Conservation (phyloP, 2,329 filamentous ascomycete genomes). For the Pochonia chlamydosporia region DNA sequence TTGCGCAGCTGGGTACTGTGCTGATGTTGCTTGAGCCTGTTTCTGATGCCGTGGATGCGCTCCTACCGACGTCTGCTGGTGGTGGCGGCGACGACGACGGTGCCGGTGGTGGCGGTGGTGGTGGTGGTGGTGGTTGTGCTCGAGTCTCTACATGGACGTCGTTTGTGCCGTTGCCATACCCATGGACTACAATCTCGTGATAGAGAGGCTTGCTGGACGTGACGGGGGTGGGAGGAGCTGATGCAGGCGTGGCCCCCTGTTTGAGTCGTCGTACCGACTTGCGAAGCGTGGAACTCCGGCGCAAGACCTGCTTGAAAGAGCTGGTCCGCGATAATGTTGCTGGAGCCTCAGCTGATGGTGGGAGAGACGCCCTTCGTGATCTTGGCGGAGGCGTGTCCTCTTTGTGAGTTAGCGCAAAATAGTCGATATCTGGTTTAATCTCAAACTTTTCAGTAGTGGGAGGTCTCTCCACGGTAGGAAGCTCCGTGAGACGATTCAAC, state of each 20-base stretch:
- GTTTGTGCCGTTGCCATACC: slow-evolving; percentile 50
- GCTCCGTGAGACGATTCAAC: slow-evolving; percentile 9
- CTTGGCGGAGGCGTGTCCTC: slow-evolving; percentile 9
- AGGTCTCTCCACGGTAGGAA: slow-evolving; percentile 7
- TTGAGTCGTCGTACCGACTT: slow-evolving; percentile 27
- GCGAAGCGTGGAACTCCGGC: slow-evolving; percentile 27
- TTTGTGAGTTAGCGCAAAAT: slow-evolving; percentile 39
- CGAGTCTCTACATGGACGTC: slow-evolving; percentile 21
- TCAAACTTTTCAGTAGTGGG: slow-evolving; percentile 24
- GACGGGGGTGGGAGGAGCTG: slow-evolving; percentile 12
- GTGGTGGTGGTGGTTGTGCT: slow-evolving; percentile 3
- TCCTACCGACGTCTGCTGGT: slow-evolving; percentile 14
- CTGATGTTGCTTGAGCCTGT: slow-evolving; percentile 16
- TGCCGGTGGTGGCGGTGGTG: too few species aligned
- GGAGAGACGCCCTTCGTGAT: slow-evolving; percentile 3
- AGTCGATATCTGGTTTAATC: slow-evolving; percentile 52
- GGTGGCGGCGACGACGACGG: slow-evolving; percentile 3
- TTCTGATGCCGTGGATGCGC: slow-evolving; percentile 21
- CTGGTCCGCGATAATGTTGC: slow-evolving; percentile 20
- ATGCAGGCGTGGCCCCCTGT: slow-evolving; percentile 13
- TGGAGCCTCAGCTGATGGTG: slow-evolving; percentile 7
- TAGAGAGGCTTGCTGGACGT: slow-evolving; percentile 21
- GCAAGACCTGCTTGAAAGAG: slow-evolving; percentile 23
- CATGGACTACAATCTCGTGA: slow-evolving; percentile 47
- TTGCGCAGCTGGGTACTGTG: slow-evolving; percentile 20